Conservation (phyloP, 192 early-diverging fungal genomes). For the Rhizophagus clarus region DNA sequence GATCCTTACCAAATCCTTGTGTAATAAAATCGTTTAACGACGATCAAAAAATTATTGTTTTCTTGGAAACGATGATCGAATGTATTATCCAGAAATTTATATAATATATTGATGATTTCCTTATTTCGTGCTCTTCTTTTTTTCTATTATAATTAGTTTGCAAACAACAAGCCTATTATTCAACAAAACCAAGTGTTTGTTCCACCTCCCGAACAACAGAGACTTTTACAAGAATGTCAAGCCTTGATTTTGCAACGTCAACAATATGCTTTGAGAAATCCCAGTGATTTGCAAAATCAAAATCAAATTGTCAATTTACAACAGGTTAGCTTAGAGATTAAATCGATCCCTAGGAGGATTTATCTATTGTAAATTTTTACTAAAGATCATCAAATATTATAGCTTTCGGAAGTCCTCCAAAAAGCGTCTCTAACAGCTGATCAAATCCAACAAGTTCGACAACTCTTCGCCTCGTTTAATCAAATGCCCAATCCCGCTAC, state of each 20-base stretch:
- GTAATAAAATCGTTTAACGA: not conserved
- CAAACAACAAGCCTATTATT: not conserved
- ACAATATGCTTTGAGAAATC: slow-evolving; percentile 28
- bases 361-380: not conserved
- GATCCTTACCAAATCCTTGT: not conserved
- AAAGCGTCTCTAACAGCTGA: slow-evolving; percentile 45
- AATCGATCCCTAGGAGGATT: not conserved
- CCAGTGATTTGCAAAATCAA: slow-evolving; percentile 27
- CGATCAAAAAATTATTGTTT: not conserved
- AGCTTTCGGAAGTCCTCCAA: slow-evolving; percentile 51
- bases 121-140: not conserved
- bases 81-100: not conserved
- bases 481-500: slow-evolving; percentile 36
- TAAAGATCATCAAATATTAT: slow-evolving; percentile 32
- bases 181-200: slow-evolving; percentile 28
- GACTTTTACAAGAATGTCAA: slow-evolving; percentile 25
- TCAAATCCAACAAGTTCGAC: slow-evolving; percentile 49
- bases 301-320: slow-evolving; percentile 27
- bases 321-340: slow-evolving; percentile 15
- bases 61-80: not conserved
- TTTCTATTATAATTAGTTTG: slow-evolving; percentile 17
- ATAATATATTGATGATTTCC: not conserved
- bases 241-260: slow-evolving; percentile 18
- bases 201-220: slow-evolving; percentile 25
- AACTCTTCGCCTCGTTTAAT: slow-evolving; percentile 38